phyloP scores from a whole-genome alignment of 306 rosid genomes.

The Ceratonia siliqua region DNA sequence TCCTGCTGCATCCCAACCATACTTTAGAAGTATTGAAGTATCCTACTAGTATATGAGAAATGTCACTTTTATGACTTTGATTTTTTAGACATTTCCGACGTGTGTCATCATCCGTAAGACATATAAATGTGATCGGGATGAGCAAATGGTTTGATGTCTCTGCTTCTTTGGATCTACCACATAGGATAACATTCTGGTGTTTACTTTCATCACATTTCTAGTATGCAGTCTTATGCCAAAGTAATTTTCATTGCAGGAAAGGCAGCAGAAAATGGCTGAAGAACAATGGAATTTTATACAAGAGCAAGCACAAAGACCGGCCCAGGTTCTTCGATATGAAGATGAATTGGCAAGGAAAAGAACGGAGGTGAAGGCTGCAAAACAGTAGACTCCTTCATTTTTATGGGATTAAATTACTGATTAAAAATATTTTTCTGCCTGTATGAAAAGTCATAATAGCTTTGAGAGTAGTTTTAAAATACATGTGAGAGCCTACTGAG shows the following conservation, averaged over 20 bases:
- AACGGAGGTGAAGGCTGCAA: constrained; percentile 65
- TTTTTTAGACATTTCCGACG: background rate
- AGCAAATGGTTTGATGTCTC: background rate
- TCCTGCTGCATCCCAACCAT: too few relatives aligned
- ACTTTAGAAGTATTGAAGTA: too few relatives aligned
- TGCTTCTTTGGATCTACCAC: background rate
- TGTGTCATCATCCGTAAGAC: background rate
- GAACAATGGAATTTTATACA: constrained; percentile 75
- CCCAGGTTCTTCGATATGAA: constrained; percentile 70
- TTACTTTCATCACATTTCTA: background rate
- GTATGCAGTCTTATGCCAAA: background rate
- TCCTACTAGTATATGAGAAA: background rate
- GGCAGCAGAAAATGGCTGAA: constrained; percentile 71
- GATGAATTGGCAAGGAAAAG: constrained; percentile 86
- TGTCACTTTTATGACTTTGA: too few relatives aligned
- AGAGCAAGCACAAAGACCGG: constrained; percentile 76
- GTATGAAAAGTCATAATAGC: background rate
- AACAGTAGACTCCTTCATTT: constrained; percentile 6
- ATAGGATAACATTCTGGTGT: background rate
- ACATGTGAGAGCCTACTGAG: background rate
- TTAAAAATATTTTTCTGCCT: background rate
- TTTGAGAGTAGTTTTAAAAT: constrained; percentile 25
- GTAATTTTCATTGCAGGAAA: constrained; percentile 57
- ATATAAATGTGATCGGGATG: background rate
- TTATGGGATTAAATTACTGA: background rate